Evolutionary conservation across 768 basidiomycete genomes (phyloP), one percentile per base, ranked within the genome.

Genomic region (Suillus subluteus): DNA sequence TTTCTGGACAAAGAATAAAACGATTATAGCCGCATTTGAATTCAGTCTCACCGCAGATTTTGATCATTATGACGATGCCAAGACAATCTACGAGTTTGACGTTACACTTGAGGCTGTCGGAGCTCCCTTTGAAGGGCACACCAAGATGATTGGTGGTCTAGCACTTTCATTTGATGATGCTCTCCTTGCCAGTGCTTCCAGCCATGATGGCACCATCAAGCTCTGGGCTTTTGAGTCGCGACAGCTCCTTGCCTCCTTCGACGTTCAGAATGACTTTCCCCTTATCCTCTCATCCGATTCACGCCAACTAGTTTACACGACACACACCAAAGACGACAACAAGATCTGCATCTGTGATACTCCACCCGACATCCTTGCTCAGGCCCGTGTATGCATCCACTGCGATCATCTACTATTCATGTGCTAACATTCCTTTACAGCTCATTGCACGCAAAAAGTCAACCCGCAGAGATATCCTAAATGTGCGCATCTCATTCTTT

Each of bases 251-350:
- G 46, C 46, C 9, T 46, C 46, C 9, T 46, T 46, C 0, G 11
- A 46, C 8, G 0, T 46, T 46, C 44, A n/a, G 8, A 4, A 9
- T 46, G 99, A 11, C 79, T n/a, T 11, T 8, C 2, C n/a, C 12
- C 43, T 44, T 21, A 8, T 21, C 3, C 21, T 44, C 18, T 44
- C 44, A 21, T 16, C 44, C 18, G 3, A 44, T 1, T 44, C 44
- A 44, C 3, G 21, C 3, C 44, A 44, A 44, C 44, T 44, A 9
- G 18, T 8, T 44, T 44, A 44, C 8, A 21, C 21, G 1, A 21
- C 8, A 21, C 0, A 8, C 7, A 6, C 0, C 43, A 21, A 7
- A 7, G 9, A 21, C 18, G 21, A 1, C 21, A 4, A 9, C 9
- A n/a, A 46, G 9, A 46, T 46, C 21, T n/a, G 9, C 46, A 46